These are phyloP conservation scores for Magnusiomyces fungicola DNA, from an alignment of 1,139 yeast genomes.

Conservation along the genomic window DNA sequence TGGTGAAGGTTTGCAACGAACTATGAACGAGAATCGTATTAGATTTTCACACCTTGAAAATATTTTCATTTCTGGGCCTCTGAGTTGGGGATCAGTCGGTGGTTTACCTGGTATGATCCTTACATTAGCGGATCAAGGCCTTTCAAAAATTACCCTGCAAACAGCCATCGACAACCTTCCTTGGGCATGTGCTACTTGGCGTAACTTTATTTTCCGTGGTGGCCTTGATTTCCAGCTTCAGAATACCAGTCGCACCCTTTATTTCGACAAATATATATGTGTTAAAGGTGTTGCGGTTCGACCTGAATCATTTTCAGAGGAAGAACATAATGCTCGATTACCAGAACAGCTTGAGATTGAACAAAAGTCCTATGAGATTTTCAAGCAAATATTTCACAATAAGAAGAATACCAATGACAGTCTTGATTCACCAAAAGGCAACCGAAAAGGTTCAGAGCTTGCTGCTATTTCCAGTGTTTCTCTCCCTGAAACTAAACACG, in stretches of 20 bases:
- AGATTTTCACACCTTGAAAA: conserved; percentile 43
- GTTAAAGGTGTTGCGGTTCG: conserved; percentile 12
- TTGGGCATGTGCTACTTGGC: conserved; percentile 69
- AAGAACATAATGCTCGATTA: background rate
- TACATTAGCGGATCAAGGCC: conserved; percentile 79
- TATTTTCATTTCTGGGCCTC: conserved; percentile 66
- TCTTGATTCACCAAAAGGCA: background rate
- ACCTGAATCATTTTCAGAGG: background rate
- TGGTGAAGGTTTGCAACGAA: conserved; percentile 82
- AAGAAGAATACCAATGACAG: background rate
- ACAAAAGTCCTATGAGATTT: conserved; percentile 10
- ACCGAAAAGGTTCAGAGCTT: background rate
- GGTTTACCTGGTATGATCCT: conserved; percentile 87
- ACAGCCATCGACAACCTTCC: conserved; percentile 40
- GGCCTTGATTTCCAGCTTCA: conserved; percentile 41
- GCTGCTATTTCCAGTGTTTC: background rate
- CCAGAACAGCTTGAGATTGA: conserved; percentile 9
- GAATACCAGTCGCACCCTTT: background rate
- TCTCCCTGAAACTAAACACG: conserved; percentile 1
- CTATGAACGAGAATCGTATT: conserved; percentile 38
- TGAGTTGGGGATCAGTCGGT: conserved; percentile 69
- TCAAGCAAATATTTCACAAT: conserved; percentile 18
- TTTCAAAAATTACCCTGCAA: conserved; percentile 40
- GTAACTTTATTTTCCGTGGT: conserved; percentile 79
- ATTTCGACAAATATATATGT: conserved; percentile 8